A percentile compares a stretch with the other conserved stretches of the same genome.
These are phyloP conservation scores for Hemisphaericaspora subhashii DNA, from an alignment of 1,139 yeast species.

Conservation along the genomic window DNA sequence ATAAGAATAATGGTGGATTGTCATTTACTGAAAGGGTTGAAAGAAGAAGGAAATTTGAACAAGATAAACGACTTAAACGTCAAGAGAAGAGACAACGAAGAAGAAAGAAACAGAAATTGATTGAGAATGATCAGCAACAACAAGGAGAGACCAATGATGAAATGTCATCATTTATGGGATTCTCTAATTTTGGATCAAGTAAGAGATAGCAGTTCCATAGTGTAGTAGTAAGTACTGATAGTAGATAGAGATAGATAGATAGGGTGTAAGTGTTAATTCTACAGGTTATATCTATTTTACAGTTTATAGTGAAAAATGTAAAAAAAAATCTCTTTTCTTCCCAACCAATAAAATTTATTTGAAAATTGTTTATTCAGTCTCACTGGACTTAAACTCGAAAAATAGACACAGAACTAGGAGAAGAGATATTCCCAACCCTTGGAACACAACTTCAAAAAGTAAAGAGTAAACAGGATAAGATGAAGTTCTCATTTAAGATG, in stretches of 20 bases:
- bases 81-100: slow-evolving; percentile 24
- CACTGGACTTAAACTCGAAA: too few relatives aligned
- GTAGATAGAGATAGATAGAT: neutral
- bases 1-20: slow-evolving; percentile 8
- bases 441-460: neutral
- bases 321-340: neutral
- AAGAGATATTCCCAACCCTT: too few relatives aligned
- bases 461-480: slow-evolving; percentile 12
- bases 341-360: slow-evolving; percentile 21
- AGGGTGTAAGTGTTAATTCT: too few relatives aligned
- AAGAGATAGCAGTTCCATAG: too few relatives aligned
- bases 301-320: neutral
- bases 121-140: slow-evolving; percentile 7
- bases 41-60: slow-evolving; percentile 42
- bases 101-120: slow-evolving; percentile 14
- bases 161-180: slow-evolving; percentile 58
- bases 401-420: too few relatives aligned
- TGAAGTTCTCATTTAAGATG: slow-evolving; percentile 47
- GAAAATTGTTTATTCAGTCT: slow-evolving; percentile 15
- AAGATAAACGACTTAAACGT: slow-evolving; percentile 29
- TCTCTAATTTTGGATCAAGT: slow-evolving; percentile 44
- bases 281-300: slow-evolving; percentile 1
- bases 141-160: slow-evolving; percentile 19
- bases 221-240: neutral
- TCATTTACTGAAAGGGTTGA: slow-evolving; percentile 46